These are phyloP conservation scores for Microdochium paspali DNA, from an alignment of 2,329 filamentous ascomycete species.

Conservation along the genomic window DNA sequence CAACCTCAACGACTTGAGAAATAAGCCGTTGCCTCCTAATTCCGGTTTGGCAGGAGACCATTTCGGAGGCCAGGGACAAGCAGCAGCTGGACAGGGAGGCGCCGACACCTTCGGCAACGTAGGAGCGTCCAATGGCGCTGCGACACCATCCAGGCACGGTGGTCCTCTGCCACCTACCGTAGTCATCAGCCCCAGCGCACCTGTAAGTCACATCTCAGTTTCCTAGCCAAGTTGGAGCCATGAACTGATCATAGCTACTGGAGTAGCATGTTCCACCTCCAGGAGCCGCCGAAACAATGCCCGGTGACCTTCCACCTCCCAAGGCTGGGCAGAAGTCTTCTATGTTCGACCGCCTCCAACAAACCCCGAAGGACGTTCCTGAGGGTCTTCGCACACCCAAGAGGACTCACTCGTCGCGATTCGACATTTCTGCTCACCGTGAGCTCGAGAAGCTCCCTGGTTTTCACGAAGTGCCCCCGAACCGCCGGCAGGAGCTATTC, in stretches of 20 bases:
- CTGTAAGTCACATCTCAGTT: conserved; percentile 46
- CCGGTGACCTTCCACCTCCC: conserved; percentile 87
- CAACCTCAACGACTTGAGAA: conserved; percentile 74
- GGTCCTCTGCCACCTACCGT: conserved; percentile 68
- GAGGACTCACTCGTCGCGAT: conserved; percentile 92
- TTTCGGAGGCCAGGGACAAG: conserved; percentile 28
- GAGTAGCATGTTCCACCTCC: conserved; percentile 80
- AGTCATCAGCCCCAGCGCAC: conserved; percentile 88
- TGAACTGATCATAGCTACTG: background rate
- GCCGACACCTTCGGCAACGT: conserved; percentile 28
- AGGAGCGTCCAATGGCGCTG: conserved; percentile 39
- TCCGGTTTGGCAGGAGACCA: conserved; percentile 32
- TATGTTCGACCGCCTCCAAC: conserved; percentile 80
- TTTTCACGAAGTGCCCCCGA: conserved; percentile 94
- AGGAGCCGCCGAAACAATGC: conserved; percentile 94
- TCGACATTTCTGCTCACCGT: conserved; percentile 93
- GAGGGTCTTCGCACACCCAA: conserved; percentile 93
- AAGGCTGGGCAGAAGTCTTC: conserved; percentile 85
- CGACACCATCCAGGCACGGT: conserved; percentile 54
- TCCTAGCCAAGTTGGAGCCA: background rate
- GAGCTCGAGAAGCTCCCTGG: conserved; percentile 95
- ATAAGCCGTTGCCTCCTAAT: conserved; percentile 62
- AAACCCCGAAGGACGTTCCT: conserved; percentile 91
- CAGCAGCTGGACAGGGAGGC: conserved; percentile 20
- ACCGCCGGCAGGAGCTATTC: conserved; percentile 90